These are phyloP conservation scores for Colletotrichum tropicicola DNA, from an alignment of 2,329 filamentous ascomycete genomes.

Conservation along the genomic window DNA sequence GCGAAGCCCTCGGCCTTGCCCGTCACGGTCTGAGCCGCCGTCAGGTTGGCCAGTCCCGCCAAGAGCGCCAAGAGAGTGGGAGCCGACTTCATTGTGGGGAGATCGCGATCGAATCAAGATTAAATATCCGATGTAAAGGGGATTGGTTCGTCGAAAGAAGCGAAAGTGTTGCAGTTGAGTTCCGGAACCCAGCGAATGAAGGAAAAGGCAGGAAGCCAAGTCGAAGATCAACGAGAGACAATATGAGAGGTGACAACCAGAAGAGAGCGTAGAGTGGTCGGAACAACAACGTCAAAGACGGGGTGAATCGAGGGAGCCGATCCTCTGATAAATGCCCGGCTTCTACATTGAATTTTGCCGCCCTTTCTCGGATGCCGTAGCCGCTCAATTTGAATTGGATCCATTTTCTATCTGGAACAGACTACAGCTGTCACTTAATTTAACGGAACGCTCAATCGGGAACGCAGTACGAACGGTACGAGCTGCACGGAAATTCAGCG, in stretches of 20 bases:
- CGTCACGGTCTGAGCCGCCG: constrained; percentile 30
- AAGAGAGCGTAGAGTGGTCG: not conserved
- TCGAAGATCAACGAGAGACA: not conserved
- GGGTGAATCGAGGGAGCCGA: not conserved
- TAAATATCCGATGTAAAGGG: not conserved
- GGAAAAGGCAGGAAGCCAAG: not conserved
- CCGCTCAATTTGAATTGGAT: not conserved
- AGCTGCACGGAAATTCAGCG: not conserved
- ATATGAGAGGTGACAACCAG: not conserved
- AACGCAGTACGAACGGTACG: not conserved
- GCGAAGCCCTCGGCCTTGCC: constrained; percentile 42
- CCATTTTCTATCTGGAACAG: constrained; percentile 2
- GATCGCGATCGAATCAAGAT: not conserved
- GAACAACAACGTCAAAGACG: not conserved
- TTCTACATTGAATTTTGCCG: too few relatives aligned
- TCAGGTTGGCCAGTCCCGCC: constrained; percentile 8
- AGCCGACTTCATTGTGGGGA: constrained; percentile 17
- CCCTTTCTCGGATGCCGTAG: too few relatives aligned
- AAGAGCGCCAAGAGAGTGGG: constrained; percentile 20
- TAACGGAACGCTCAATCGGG: not conserved
- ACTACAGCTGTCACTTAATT: constrained; percentile 15
- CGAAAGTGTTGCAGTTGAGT: not conserved
- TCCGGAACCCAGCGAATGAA: constrained; percentile 9
- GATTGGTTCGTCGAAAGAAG: not conserved
- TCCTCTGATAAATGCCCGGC: not conserved